These are phyloP conservation scores for Maudiozyma turicensis DNA, from an alignment of 805 yeast genomes.

Conservation along the genomic window DNA sequence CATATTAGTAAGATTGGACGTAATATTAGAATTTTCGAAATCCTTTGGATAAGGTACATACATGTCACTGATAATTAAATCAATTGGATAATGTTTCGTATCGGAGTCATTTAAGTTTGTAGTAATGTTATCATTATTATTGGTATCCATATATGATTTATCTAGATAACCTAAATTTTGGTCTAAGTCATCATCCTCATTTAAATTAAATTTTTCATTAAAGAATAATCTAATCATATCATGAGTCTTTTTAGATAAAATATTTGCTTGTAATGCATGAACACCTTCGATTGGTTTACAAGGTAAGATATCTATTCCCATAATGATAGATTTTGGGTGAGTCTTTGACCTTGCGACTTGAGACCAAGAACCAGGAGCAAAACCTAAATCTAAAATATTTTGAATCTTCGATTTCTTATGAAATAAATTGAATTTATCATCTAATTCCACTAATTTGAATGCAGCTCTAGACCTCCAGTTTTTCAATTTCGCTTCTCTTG, in stretches of 20 bases:
- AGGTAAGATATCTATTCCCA: slow-evolving; percentile 79
- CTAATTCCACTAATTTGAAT: slow-evolving; percentile 69
- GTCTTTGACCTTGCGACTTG: slow-evolving; percentile 62
- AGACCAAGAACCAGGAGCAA: slow-evolving; percentile 93
- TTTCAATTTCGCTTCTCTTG: slow-evolving; percentile 53
- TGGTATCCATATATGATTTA: slow-evolving; percentile 14
- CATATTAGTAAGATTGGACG: slow-evolving; percentile 58
- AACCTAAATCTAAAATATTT: slow-evolving; percentile 78
- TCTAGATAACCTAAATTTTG: slow-evolving; percentile 8
- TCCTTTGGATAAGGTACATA: slow-evolving; percentile 53
- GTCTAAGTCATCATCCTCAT: slow-evolving; percentile 28
- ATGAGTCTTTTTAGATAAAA: slow-evolving; percentile 61
- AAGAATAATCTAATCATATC: slow-evolving; percentile 44
- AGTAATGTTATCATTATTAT: background rate
- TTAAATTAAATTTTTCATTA: slow-evolving; percentile 19
- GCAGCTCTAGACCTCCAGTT: slow-evolving; percentile 82
- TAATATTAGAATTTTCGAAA: slow-evolving; percentile 8
- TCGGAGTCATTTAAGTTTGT: background rate
- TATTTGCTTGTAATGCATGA: slow-evolving; percentile 76
- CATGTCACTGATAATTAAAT: slow-evolving; percentile 73
- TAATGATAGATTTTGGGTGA: slow-evolving; percentile 41
- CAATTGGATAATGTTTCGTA: slow-evolving; percentile 38
- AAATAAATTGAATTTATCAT: slow-evolving; percentile 54
- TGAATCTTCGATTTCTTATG: slow-evolving; percentile 31
- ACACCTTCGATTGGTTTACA: slow-evolving; percentile 75